Base-by-base conservation (phyloP, 1,139 yeast species). In the Protomyces inundatus region DNA sequence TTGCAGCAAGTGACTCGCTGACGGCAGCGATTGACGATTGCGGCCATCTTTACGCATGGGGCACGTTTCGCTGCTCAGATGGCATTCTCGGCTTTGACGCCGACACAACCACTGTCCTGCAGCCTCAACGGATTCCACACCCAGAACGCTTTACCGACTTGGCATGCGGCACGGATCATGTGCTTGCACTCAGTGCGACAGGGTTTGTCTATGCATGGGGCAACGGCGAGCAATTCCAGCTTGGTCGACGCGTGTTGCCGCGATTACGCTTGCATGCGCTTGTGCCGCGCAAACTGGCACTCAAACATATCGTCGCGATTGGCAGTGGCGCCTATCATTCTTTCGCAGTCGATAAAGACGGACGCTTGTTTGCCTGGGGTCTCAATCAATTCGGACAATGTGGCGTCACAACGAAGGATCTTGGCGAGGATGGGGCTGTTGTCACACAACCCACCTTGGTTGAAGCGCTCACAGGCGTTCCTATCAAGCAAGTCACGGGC, bases 121-220 rank as follows among this genome's bases (percentile, higher is more conserved):
- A 79, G 0, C 98, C 98, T 3, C 76, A 79, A 69, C 84, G 82
- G 70, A 81, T 93, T 51, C 78, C 80, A 0, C 83, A 81, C 64
- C 80, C 88, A 63, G 82, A 81, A 67, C 83, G 88, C 62, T 84
- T 90, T 64, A 90, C 87, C n/a, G 95, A 89, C 72, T 76, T 93
- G 65, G 97, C 95, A 1, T 84, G 87, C 0, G 99, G 99, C 55
- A 91, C 91, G 73, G 98, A 93, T 74, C 98, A 93, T 73, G 74
- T 93, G 55, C 75, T 93, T 57, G 95, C 95, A 23, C 79, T 95
- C 56, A 96, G 91, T 73, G 79, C 83, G 34, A 85, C 84, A 71
- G 98, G 98, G 64, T 81, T 85, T 65, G 98, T 91, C 1, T 90
- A 82, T 72, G 91, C 98, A 0, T 95, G 98, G 98, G 99, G 98